Conservation (phyloP, 768 basidiomycete genomes). For the Russula sp. region DNA sequence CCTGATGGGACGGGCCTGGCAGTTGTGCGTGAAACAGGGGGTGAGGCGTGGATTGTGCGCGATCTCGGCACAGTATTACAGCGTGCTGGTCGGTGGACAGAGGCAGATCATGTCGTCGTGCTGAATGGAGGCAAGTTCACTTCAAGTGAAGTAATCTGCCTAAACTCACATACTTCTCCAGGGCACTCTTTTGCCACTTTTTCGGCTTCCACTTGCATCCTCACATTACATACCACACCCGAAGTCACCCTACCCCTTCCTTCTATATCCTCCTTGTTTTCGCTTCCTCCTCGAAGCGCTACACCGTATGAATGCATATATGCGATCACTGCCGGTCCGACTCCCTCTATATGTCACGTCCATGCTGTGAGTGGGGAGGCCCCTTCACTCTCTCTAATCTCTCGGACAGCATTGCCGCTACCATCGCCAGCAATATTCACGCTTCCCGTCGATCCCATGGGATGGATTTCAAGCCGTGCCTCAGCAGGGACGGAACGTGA, state of each 20-base stretch:
- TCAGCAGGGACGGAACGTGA: constrained; percentile 45
- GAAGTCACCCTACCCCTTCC: constrained; percentile 42
- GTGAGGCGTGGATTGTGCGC: constrained; percentile 58
- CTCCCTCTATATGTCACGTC: constrained; percentile 47
- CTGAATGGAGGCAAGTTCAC: constrained; percentile 51
- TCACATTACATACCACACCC: constrained; percentile 52
- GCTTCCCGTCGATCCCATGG: constrained; percentile 83
- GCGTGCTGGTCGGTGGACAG: constrained; percentile 46
- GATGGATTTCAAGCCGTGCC: constrained; percentile 46
- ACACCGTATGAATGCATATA: constrained; percentile 51
- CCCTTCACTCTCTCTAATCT: constrained; percentile 41
- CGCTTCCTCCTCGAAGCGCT: constrained; percentile 40
- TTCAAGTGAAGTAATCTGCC: background rate
- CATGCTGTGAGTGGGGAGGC: constrained; percentile 34
- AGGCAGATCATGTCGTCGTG: constrained; percentile 63
- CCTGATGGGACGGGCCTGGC: constrained; percentile 74
- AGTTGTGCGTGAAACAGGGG: constrained; percentile 52
- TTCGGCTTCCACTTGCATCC: constrained; percentile 36
- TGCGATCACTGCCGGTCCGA: constrained; percentile 57
- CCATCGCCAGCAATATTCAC: constrained; percentile 41
- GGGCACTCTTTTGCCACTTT: constrained; percentile 56
- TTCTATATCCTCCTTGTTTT: constrained; percentile 54
- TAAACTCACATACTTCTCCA: constrained; percentile 29
- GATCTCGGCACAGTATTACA: constrained; percentile 44
- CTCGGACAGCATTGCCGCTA: constrained; percentile 50